Evolutionary conservation across 2,329 filamentous ascomycete species (phyloP).

Genomic region (Colletotrichum sp.): DNA sequence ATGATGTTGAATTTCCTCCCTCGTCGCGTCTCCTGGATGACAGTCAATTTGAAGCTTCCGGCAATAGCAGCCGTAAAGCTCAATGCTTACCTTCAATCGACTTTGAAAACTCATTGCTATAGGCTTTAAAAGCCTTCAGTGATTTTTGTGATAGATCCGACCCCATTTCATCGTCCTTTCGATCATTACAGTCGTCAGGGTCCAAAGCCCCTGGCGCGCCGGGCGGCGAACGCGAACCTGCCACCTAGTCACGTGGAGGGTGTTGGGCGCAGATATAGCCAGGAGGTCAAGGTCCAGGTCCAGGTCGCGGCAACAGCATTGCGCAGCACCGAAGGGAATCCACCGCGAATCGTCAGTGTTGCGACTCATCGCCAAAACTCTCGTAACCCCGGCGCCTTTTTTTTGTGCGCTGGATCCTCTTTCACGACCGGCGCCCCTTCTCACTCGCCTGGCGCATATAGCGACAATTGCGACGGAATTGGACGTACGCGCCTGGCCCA

Average conservation of each 20-base stretch:
- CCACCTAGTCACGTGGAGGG: not conserved
- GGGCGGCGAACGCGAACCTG: not conserved
- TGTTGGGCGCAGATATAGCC: not conserved
- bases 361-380: not conserved
- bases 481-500: constrained; percentile 15
- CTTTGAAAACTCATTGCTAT: fast-evolving
- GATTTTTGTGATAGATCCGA: not conserved
- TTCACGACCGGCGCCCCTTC: not conserved
- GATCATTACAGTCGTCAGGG: not conserved
- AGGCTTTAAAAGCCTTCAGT: not conserved
- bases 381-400: not conserved
- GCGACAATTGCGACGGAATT: constrained; percentile 5
- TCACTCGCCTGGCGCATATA: not conserved
- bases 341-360: not conserved
- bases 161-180: not conserved
- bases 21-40: constrained; percentile 12
- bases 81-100: not conserved
- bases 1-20: not conserved
- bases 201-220: not conserved
- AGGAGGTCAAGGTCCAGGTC: not conserved
- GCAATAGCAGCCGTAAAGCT: not conserved
- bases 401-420: not conserved
- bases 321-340: not conserved
- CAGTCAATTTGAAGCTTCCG: not conserved
- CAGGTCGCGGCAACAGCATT: not conserved